Conservation (phyloP, 345 rosid genomes). For the Noccaea caerulescens region DNA sequence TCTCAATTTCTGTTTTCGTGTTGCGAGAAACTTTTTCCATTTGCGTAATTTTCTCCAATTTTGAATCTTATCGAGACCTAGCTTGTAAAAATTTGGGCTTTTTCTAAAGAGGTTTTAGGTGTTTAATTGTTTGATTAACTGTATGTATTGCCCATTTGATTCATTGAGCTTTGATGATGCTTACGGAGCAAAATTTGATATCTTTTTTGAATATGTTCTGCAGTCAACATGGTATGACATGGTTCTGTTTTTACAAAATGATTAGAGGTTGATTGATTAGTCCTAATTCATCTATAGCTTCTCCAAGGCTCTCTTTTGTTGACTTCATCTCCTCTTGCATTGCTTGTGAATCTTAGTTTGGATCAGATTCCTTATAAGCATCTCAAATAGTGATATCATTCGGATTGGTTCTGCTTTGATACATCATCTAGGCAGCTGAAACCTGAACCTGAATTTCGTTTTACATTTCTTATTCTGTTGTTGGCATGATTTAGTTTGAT, state of each 20-base stretch:
- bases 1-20: not conserved
- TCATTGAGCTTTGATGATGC: slow-evolving; percentile 16
- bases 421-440: not conserved
- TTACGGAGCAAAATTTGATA: not conserved
- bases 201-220: not conserved
- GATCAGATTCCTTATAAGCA: slow-evolving; percentile 12
- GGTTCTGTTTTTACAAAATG: not conserved
- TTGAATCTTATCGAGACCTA: slow-evolving; percentile 10
- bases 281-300: not conserved
- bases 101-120: not conserved
- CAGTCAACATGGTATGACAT: not conserved
- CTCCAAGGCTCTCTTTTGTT: not conserved
- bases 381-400: not conserved
- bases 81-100: slow-evolving; percentile 23
- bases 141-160: not conserved
- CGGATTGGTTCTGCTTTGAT: not conserved
- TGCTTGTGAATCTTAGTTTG: slow-evolving; percentile 3
- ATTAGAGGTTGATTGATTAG: slow-evolving; percentile 1
- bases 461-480: not conserved
- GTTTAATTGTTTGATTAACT: not conserved
- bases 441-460: not conserved
- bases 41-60: slow-evolving; percentile 8
- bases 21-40: not conserved
- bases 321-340: slow-evolving; percentile 3
- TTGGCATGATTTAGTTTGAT: not conserved